Conservation (phyloP, 75 land plant species). For the Larix kaempferi region DNA sequence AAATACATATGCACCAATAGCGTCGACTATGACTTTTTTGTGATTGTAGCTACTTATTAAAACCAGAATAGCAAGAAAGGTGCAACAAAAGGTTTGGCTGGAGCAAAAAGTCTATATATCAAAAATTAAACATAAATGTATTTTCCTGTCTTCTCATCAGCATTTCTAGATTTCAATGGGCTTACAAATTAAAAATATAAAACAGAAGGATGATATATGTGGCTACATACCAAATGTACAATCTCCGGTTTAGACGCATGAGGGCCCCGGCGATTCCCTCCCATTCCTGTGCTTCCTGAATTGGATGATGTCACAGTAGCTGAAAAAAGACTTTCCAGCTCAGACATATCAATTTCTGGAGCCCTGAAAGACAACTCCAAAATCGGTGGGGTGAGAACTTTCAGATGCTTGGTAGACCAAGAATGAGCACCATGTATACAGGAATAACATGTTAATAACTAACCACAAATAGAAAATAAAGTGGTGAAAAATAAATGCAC, state of each 20-base stretch:
- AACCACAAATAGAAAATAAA: not conserved
- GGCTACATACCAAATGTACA: conserved; percentile 76
- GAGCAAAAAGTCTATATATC: not conserved
- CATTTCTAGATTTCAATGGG: not conserved
- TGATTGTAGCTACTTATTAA: not conserved
- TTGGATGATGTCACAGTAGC: conserved; percentile 48
- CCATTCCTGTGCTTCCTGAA: conserved; percentile 32
- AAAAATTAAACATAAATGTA: not conserved
- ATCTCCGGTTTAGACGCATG: conserved; percentile 70
- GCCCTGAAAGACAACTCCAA: conserved; percentile 45
- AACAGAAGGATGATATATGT: not conserved
- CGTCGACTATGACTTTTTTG: not conserved
- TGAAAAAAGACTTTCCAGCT: conserved; percentile 90
- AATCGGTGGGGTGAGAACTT: not conserved
- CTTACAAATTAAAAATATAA: not conserved
- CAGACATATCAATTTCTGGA: conserved; percentile 90
- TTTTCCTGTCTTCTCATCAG: not conserved
- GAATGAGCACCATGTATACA: no score
- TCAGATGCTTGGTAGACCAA: not conserved
- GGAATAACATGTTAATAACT: not conserved
- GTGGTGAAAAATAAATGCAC: not conserved
- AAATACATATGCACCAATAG: not conserved
- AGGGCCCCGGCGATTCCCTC: conserved; percentile 55
- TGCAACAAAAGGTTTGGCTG: not conserved
- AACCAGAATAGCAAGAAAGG: not conserved